Conservation (phyloP, 1,139 yeast species). For the Diutina scorzettiae region DNA sequence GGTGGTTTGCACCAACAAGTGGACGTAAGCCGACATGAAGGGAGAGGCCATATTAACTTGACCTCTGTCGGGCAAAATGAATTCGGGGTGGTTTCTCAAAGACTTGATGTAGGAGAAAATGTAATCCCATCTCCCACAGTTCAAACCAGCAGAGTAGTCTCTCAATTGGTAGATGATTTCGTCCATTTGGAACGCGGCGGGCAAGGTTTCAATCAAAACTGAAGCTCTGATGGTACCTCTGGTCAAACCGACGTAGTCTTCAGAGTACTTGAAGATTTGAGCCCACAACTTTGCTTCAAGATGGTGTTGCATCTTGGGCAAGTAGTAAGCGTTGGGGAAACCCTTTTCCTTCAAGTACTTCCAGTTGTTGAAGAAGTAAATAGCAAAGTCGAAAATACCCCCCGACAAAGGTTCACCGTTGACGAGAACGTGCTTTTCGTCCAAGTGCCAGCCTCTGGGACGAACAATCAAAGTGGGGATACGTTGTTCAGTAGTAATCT, state of each 20-base stretch:
- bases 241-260: constrained; percentile 52
- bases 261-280: constrained; percentile 58
- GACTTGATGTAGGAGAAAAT: constrained; percentile 63
- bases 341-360: constrained; percentile 47
- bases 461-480: constrained; percentile 71
- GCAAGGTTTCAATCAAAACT: constrained; percentile 65
- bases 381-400: constrained; percentile 65
- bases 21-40: constrained; percentile 62
- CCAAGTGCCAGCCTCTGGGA: constrained; percentile 83
- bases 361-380: constrained; percentile 68
- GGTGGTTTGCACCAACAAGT: constrained; percentile 55
- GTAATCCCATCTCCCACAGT: constrained; percentile 81
- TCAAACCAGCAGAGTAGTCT: constrained; percentile 64
- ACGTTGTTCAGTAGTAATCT: constrained; percentile 43
- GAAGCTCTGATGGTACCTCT: constrained; percentile 72
- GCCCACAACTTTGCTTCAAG: constrained; percentile 74
- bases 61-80: constrained; percentile 58
- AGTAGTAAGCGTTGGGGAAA: constrained; percentile 65
- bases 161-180: constrained; percentile 68
- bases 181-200: constrained; percentile 75
- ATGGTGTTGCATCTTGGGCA: constrained; percentile 76
- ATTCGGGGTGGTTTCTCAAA: constrained; percentile 50
- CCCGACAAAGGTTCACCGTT: constrained; percentile 72
- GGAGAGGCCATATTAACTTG: constrained; percentile 70
- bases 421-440: constrained; percentile 58